Base-by-base conservation (phyloP, 2,329 filamentous ascomycete species). In the Penicillium sp. region DNA sequence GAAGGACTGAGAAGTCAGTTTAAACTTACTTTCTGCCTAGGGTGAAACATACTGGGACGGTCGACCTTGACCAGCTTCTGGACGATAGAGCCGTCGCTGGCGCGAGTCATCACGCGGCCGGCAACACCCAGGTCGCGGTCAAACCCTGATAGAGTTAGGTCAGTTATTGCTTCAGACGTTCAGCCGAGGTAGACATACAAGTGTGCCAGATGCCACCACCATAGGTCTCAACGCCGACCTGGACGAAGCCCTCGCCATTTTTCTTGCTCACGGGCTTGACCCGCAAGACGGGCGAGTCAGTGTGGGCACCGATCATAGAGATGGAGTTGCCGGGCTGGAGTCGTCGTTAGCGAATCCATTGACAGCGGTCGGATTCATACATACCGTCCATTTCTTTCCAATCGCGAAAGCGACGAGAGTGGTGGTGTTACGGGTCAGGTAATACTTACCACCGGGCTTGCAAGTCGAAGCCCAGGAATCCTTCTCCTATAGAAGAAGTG, bases 131-230 rank as follows among this genome's bases (percentile, higher is more conserved):
- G 78, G 70, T 99, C 94, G 45, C 94, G 86, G 72, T 99, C 94
- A 68, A 99, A 99, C 94, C 88, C 76, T 78, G 45, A 4, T 41
- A 27, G 9, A 8, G 31, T 65, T 50, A 65, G 58, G 58, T 38
- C 40, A 45, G 2, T 20, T 9, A 5, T 18, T 22, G 1, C 9
- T 38, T 36, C 10, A 18, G 5, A 20, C 4, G 22, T 20, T 20
- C 8, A 38, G 18, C 11, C 10, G 22, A 36, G 36, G 9, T 28
- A 30, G 44, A 58, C 65, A 44, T 54, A 78, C 85, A 99, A 42
- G 90, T 95, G 74, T 96, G 92, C 92, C 92, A 97, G 66, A 97
- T 86, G 50, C 94, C 94, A 55, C 94, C 94, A 47, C 94, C 94
- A 68, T 99, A 99, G 1, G 90, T 92, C 79, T 99, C 94, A 46